phyloP scores from a whole-genome alignment of 106 monocot genomes.

The Gastrodia elata region DNA sequence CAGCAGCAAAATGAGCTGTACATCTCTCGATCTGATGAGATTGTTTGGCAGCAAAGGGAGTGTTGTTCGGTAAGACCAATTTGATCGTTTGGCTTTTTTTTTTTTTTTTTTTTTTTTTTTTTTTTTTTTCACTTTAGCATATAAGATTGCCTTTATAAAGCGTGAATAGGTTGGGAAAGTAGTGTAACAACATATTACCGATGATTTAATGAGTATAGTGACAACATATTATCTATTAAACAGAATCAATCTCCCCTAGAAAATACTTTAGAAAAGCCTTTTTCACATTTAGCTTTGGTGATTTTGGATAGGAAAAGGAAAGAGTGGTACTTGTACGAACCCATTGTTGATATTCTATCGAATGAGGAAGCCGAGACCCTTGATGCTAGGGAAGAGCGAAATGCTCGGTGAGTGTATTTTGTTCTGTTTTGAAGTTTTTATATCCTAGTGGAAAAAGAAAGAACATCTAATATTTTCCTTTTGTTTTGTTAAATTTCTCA shows the following conservation, averaged over 20 bases:
- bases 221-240: no score
- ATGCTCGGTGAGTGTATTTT: slow-evolving; percentile 38
- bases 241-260: neutral
- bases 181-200: no score
- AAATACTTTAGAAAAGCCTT: neutral
- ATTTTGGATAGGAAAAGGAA: slow-evolving; percentile 59
- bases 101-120: neutral
- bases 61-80: slow-evolving; percentile 45
- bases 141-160: neutral
- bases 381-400: slow-evolving; percentile 65
- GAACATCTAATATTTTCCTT: no score
- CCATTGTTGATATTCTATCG: slow-evolving; percentile 67
- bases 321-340: slow-evolving; percentile 81
- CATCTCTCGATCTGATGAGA: slow-evolving; percentile 54
- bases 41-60: slow-evolving; percentile 82
- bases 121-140: neutral
- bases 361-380: slow-evolving; percentile 66
- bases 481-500: no score
- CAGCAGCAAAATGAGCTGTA: slow-evolving; percentile 53
- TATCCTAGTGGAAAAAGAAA: no score
- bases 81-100: neutral
- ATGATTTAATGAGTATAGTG: no score
- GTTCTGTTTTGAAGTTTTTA: no score
- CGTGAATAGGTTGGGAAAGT: neutral
- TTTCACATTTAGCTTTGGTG: slow-evolving; percentile 8